Percentiles rank a stretch among this genome's conserved stretches.
These are phyloP conservation scores for Protea cynaroides DNA, from an alignment of 164 flowering plant species.

Conservation along the genomic window DNA sequence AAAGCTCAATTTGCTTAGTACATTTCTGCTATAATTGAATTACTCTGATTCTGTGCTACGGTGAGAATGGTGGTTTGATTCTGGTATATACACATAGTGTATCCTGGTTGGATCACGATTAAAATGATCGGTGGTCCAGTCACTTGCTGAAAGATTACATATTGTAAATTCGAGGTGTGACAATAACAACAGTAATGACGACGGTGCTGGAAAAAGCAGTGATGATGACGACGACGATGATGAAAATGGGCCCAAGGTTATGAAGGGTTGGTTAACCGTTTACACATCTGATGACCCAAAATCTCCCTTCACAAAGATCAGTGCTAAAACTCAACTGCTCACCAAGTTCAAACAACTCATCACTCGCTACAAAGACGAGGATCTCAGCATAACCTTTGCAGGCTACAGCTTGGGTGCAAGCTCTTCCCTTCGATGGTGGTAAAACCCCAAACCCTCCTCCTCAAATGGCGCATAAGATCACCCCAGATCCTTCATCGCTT, in stretches of 20 bases:
- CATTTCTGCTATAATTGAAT: too few species aligned
- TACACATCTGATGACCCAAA: conserved; percentile 55
- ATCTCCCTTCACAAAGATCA: conserved; percentile 54
- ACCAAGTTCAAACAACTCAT: conserved; percentile 34
- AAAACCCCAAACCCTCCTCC: conserved; percentile 11
- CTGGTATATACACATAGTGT: too few species aligned
- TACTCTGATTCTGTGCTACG: too few species aligned
- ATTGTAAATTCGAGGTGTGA: too few species aligned
- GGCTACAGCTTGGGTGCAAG: conserved; percentile 67
- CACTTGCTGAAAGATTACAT: too few species aligned
- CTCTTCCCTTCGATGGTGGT: background rate
- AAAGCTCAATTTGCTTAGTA: too few species aligned
- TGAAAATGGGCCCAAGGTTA: conserved; percentile 38
- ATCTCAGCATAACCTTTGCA: conserved; percentile 40
- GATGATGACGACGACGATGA: conserved; percentile 31
- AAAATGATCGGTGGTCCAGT: too few species aligned
- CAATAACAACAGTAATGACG: too few species aligned
- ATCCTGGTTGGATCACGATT: too few species aligned
- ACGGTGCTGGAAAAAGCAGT: too few species aligned
- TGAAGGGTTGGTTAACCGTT: conserved; percentile 69
- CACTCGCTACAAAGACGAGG: conserved; percentile 40
- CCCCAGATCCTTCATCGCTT: conserved; percentile 5
- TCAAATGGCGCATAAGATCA: conserved; percentile 8
- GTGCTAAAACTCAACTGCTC: conserved; percentile 52
- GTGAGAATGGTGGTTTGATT: too few species aligned